Conservation (phyloP, 208 protist species). For the Tetramitus jugosus region DNA sequence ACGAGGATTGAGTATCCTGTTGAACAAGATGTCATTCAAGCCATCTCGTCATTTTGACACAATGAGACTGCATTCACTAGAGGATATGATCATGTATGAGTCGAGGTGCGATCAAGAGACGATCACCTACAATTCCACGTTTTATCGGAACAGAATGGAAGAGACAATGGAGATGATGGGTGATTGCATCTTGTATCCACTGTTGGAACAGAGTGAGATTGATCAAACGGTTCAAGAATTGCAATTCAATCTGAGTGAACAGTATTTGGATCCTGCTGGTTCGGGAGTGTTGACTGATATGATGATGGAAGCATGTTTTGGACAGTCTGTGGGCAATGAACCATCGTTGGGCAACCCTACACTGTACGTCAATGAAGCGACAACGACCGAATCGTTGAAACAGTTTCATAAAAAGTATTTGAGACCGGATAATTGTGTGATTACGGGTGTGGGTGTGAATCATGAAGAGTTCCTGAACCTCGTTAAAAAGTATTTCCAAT, state of each 20-base stretch:
- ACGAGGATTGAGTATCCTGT: background rate
- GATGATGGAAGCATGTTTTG: conserved; percentile 2
- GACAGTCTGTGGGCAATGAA: too few relatives aligned
- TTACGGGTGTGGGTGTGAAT: background rate
- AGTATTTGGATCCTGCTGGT: background rate
- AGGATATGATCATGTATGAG: background rate
- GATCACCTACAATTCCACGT: background rate
- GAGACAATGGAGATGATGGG: background rate
- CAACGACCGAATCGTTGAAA: background rate
- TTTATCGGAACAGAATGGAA: background rate
- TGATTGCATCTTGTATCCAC: background rate
- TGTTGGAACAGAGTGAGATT: background rate
- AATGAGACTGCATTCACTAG: too few relatives aligned
- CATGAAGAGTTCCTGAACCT: background rate
- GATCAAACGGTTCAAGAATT: background rate
- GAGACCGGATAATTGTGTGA: background rate
- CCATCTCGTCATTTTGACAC: background rate
- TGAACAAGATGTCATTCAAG: background rate
- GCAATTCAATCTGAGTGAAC: background rate
- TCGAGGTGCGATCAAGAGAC: background rate
- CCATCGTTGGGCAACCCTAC: background rate
- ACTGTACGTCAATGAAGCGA: background rate
- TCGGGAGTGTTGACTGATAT: background rate
- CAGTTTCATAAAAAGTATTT: background rate
- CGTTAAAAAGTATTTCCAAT: conserved; percentile 11